Conservation (phyloP, 495 filamentous ascomycete species). For the Astrocystis sublimbata region DNA sequence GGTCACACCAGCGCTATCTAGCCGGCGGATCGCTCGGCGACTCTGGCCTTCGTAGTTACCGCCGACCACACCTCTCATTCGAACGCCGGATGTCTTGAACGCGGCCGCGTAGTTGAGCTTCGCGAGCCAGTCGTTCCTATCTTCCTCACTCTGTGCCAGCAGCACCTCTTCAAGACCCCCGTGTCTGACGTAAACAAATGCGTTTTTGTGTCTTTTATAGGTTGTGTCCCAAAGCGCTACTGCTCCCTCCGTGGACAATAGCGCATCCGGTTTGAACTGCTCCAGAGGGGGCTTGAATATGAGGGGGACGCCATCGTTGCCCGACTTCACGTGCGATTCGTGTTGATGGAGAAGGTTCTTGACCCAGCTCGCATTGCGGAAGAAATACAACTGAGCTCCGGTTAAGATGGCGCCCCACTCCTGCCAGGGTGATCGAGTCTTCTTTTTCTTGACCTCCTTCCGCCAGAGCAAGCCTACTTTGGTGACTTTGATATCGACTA, state of each 20-base stretch:
- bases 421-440: conserved; percentile 92
- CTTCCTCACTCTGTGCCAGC: conserved; percentile 80
- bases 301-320: conserved; percentile 66
- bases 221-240: conserved; percentile 82
- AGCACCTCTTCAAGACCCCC: conserved; percentile 89
- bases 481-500: conserved; percentile 96
- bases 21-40: conserved; percentile 68
- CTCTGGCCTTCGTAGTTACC: conserved; percentile 83
- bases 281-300: conserved; percentile 87
- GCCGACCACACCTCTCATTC: conserved; percentile 83
- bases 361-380: conserved; percentile 89
- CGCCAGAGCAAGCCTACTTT: conserved; percentile 96
- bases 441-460: conserved; percentile 93
- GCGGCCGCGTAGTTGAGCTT: conserved; percentile 96
- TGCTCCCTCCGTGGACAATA: conserved; percentile 89
- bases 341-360: conserved; percentile 85
- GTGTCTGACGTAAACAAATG: conserved; percentile 87
- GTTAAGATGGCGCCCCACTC: conserved; percentile 98
- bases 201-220: conserved; percentile 96
- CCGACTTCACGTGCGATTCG: conserved; percentile 72
- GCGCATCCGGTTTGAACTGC: conserved; percentile 86
- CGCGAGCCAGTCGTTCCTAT: conserved; percentile 96
- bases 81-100: conserved; percentile 88
- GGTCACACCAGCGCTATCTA: conserved; percentile 54
- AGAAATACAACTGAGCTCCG: conserved; percentile 93